phyloP scores from a whole-genome alignment of 2,329 filamentous ascomycete genomes.

The Ceratocystis papillata region DNA sequence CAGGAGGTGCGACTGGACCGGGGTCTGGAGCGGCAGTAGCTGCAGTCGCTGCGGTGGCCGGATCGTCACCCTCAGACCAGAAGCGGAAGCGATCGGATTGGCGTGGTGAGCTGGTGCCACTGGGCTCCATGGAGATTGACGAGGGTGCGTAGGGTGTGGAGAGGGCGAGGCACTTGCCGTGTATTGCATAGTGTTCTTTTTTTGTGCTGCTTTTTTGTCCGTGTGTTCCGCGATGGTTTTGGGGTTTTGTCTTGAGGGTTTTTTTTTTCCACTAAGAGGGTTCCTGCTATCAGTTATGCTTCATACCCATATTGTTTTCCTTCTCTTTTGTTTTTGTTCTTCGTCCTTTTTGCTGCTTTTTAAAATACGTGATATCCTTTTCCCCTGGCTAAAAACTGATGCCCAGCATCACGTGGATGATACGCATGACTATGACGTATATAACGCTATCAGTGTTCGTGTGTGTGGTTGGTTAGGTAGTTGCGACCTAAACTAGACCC shows the following conservation, averaged over 20 bases:
- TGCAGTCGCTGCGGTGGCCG: background rate
- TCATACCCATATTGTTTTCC: slow-evolving; percentile 21
- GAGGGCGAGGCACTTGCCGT: background rate
- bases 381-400: too few species aligned
- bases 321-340: background rate
- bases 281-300: slow-evolving; percentile 8
- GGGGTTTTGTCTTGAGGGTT: background rate
- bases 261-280: slow-evolving; percentile 5
- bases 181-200: background rate
- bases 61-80: slow-evolving; percentile 18
- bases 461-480: too few species aligned
- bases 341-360: background rate
- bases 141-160: slow-evolving; percentile 7
- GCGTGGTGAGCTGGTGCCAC: slow-evolving; percentile 19
- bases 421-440: too few species aligned
- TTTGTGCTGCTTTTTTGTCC: slow-evolving; percentile 4
- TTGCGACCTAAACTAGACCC: too few species aligned
- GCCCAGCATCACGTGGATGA: too few species aligned
- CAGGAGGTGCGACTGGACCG: background rate
- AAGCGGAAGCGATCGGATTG: slow-evolving; percentile 23
- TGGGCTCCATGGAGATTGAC: slow-evolving; percentile 21
- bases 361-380: background rate
- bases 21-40: background rate
- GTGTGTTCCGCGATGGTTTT: background rate
- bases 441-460: too few species aligned